These are phyloP conservation scores for Coelastrella sp. DNA, from an alignment of 139 green algal species.

Conservation along the genomic window DNA sequence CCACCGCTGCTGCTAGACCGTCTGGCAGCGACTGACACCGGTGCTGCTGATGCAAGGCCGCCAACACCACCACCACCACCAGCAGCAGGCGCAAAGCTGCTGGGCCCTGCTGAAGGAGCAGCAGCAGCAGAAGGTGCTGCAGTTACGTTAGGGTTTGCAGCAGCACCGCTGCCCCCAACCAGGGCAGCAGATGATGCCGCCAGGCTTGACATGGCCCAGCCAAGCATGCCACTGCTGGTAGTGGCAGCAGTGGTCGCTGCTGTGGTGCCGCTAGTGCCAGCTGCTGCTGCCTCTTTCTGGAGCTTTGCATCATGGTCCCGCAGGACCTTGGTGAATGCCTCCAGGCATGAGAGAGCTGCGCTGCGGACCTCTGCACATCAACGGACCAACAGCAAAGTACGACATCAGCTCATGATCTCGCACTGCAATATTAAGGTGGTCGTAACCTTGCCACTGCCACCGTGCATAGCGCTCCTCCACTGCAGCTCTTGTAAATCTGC, in stretches of 20 bases:
- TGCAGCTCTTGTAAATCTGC: not conserved
- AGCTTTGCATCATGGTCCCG: constrained; percentile 52
- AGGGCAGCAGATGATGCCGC: constrained; percentile 32
- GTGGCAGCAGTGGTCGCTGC: not conserved
- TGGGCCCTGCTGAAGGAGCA: not conserved
- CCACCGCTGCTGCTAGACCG: constrained; percentile 23
- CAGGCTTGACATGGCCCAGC: constrained; percentile 43
- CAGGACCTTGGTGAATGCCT: constrained; percentile 63
- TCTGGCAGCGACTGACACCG: constrained; percentile 3
- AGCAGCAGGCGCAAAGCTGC: not conserved
- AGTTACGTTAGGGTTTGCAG: not conserved
- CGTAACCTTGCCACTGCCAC: no score
- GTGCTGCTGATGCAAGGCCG: not conserved
- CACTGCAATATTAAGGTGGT: no score
- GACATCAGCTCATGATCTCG: not conserved
- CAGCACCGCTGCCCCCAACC: constrained; percentile 1
- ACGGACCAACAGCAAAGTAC: not conserved
- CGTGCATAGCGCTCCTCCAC: no score
- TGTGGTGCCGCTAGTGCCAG: not conserved
- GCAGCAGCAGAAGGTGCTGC: constrained; percentile 45
- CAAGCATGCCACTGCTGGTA: constrained; percentile 32
- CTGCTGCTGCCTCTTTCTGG: not conserved
- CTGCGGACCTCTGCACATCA: constrained; percentile 24
- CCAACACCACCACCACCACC: constrained; percentile 37
- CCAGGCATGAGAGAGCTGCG: constrained; percentile 58